Conservation (phyloP, 2,329 filamentous ascomycete genomes). For the Neonectria faginata region DNA sequence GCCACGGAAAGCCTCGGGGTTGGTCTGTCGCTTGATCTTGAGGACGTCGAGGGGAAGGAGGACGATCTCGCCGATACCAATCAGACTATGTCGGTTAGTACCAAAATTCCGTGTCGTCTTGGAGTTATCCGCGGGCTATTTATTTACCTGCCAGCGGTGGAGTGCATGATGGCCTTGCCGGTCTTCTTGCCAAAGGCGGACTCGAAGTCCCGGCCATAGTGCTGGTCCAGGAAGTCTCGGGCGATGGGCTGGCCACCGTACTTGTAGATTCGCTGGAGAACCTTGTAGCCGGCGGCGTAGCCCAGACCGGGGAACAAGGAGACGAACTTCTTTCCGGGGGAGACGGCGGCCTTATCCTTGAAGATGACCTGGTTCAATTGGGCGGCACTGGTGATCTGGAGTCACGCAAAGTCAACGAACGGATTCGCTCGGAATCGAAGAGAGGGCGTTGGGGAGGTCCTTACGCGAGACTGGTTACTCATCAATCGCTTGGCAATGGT, state of each 20-base stretch:
- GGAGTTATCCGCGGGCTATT: conserved; percentile 33
- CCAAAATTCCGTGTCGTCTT: neutral
- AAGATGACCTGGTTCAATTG: conserved; percentile 94
- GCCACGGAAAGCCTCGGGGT: conserved; percentile 96
- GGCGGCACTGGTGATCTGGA: conserved; percentile 52
- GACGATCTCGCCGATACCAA: conserved; percentile 97
- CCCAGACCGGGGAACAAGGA: conserved; percentile 97
- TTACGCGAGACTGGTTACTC: conserved; percentile 84
- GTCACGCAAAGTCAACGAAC: conserved; percentile 31
- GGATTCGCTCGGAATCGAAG: conserved; percentile 14
- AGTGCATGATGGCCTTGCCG: conserved; percentile 98
- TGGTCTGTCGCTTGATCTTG: conserved; percentile 99
- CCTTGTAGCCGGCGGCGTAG: conserved; percentile 97
- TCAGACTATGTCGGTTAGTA: conserved; percentile 70
- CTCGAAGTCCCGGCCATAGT: conserved; percentile 89
- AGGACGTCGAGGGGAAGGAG: conserved; percentile 95
- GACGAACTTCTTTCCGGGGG: conserved; percentile 82
- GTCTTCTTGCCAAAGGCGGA: conserved; percentile 93
- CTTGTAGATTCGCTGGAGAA: conserved; percentile 97
- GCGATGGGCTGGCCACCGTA: conserved; percentile 97
- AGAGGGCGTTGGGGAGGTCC: conserved; percentile 62
- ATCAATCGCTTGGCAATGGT: conserved; percentile 99
- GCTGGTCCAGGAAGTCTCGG: conserved; percentile 83
- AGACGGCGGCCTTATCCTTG: conserved; percentile 83
- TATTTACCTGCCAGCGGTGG: conserved; percentile 86